Conservation (phyloP, 352 stramenopile species). For the Pythium vanterpoolii region DNA sequence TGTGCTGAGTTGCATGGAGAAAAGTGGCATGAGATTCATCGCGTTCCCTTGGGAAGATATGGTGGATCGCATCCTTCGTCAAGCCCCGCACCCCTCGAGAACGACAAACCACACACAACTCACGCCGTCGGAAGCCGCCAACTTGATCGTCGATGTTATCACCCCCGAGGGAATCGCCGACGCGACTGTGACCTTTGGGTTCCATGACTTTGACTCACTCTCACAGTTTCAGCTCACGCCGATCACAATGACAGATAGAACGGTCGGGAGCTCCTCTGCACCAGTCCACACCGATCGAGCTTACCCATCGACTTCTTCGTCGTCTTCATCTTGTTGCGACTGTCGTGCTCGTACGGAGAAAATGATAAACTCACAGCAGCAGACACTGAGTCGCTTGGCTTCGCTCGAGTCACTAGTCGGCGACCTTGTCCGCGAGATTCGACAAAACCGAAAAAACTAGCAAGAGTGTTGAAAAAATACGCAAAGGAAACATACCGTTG, state of each 20-base stretch:
- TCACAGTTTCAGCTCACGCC: constrained; percentile 17
- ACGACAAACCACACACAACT: constrained; percentile 18
- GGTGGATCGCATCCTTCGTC: constrained; percentile 12
- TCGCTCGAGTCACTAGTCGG: constrained; percentile 15
- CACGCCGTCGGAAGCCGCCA: constrained; percentile 19
- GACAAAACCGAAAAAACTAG: constrained; percentile 7
- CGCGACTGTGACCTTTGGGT: constrained; percentile 20
- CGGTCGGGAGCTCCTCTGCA: neutral
- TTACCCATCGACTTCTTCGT: neutral
- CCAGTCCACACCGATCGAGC: neutral
- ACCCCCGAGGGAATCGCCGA: constrained; percentile 13
- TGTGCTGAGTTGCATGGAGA: constrained; percentile 27
- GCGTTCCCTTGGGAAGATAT: constrained; percentile 28
- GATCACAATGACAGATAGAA: constrained; percentile 14
- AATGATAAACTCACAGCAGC: constrained; percentile 14
- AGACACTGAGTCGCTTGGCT: constrained; percentile 17
- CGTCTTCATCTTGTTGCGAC: neutral
- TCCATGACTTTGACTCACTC: constrained; percentile 23
- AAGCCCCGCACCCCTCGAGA: neutral
- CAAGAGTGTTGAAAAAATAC: constrained; percentile 2
- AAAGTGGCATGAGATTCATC: constrained; percentile 24
- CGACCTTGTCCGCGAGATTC: constrained; percentile 12
- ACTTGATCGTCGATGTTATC: constrained; percentile 24
- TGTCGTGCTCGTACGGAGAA: neutral
- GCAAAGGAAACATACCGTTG: constrained; percentile 17